Evolutionary conservation across 139 green algal species (phyloP).

Genomic region (Chlorella ohadii): DNA sequence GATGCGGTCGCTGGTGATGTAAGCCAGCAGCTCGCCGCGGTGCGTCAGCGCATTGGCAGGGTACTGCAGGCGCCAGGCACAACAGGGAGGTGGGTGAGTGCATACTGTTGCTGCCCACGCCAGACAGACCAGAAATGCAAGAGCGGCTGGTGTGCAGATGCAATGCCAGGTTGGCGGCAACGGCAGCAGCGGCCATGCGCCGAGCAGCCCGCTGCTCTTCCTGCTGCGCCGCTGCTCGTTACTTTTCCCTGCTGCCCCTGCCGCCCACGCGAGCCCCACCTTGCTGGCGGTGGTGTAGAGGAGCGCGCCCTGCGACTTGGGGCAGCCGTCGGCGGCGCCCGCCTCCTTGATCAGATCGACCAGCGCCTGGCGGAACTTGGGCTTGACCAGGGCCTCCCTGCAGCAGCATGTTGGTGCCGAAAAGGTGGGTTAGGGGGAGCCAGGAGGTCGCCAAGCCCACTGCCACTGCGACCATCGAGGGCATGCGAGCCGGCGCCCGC

Average conservation of each 20-base stretch:
- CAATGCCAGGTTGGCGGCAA: too few species aligned
- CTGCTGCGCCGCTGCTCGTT: not conserved
- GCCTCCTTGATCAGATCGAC: slow-evolving; percentile 80
- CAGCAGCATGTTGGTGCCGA: not conserved
- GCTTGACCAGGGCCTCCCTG: slow-evolving; percentile 81
- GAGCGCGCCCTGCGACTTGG: slow-evolving; percentile 80
- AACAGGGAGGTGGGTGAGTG: too few species aligned
- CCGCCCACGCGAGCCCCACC: slow-evolving; percentile 36
- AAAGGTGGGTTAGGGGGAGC: too few species aligned
- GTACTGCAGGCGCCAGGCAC: slow-evolving; percentile 60
- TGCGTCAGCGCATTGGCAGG: slow-evolving; percentile 85
- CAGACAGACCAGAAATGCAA: not conserved
- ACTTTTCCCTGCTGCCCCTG: not conserved
- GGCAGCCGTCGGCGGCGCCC: slow-evolving; percentile 66
- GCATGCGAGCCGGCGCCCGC: not conserved
- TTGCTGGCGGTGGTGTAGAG: slow-evolving; percentile 84
- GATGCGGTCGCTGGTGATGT: slow-evolving; percentile 61
- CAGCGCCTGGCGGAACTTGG: slow-evolving; percentile 77
- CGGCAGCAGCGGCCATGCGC: too few species aligned
- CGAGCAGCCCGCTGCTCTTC: not conserved
- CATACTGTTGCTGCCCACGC: too few species aligned
- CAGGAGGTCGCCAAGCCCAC: too few species aligned
- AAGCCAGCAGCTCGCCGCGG: slow-evolving; percentile 71
- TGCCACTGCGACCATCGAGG: not conserved
- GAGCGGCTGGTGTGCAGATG: not conserved